These are phyloP conservation scores for Hibiscus tridactylites DNA, from an alignment of 345 rosid genomes.

Conservation along the genomic window DNA sequence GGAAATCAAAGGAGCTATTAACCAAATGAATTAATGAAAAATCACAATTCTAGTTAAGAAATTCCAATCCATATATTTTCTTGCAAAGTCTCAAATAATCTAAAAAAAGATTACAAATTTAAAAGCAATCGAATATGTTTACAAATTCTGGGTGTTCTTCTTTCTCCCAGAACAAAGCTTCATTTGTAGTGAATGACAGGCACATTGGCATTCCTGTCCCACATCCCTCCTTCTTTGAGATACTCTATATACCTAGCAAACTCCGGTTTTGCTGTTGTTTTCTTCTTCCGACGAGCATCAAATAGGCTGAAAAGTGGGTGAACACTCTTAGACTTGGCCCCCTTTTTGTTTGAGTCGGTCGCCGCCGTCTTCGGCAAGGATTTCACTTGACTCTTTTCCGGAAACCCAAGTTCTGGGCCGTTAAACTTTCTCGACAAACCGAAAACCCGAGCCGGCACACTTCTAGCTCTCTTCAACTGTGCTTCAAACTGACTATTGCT, in stretches of 20 bases:
- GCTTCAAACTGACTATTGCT: constrained; percentile 11
- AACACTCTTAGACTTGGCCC: constrained; percentile 11
- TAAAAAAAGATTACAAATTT: too few species aligned
- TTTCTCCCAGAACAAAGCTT: background rate
- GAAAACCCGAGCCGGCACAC: constrained; percentile 33
- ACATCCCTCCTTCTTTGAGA: constrained; percentile 62
- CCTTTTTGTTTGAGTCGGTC: constrained; percentile 22
- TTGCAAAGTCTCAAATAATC: too few species aligned
- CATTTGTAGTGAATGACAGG: constrained; percentile 46
- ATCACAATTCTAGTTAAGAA: too few species aligned
- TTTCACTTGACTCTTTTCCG: constrained; percentile 2
- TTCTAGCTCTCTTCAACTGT: constrained; percentile 35
- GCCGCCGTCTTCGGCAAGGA: background rate
- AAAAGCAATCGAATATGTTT: too few species aligned
- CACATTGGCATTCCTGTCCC: constrained; percentile 43
- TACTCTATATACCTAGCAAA: constrained; percentile 62
- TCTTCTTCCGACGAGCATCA: constrained; percentile 41
- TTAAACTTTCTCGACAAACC: constrained; percentile 16
- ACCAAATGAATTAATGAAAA: too few species aligned
- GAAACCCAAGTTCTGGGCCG: background rate
- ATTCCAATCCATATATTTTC: too few species aligned
- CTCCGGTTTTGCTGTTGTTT: constrained; percentile 58
- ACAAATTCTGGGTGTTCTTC: too few species aligned
- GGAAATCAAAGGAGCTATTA: too few species aligned
- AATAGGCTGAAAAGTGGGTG: constrained; percentile 65